Conservation (phyloP, 495 filamentous ascomycete species). For the Annulohypoxylon nitens region DNA sequence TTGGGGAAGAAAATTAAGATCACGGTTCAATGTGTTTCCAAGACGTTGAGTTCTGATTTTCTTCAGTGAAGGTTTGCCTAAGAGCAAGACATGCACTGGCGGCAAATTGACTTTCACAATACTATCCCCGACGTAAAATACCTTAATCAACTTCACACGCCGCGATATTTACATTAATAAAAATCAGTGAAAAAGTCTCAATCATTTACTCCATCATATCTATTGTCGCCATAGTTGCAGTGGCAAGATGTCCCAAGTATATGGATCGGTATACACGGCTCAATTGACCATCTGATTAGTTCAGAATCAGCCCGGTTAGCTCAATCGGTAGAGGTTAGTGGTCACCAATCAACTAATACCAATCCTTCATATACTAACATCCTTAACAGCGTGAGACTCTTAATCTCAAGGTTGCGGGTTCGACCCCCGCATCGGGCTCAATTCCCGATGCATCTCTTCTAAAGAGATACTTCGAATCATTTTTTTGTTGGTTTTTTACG, state of each 20-base stretch:
- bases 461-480: constrained; percentile 21
- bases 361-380: too few relatives aligned
- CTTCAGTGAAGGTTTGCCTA: neutral
- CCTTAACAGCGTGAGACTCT: constrained; percentile 75
- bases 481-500: neutral
- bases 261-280: neutral
- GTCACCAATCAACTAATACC: too few relatives aligned
- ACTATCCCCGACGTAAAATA: neutral
- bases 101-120: neutral
- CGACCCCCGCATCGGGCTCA: constrained; percentile 57
- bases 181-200: neutral
- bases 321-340: constrained; percentile 76
- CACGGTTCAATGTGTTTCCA: neutral
- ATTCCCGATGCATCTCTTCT: constrained; percentile 51
- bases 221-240: neutral
- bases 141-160: neutral
- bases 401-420: constrained; percentile 77
- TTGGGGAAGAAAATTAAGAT: neutral
- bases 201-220: neutral
- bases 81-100: neutral
- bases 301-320: constrained; percentile 66
- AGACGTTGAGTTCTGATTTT: neutral
- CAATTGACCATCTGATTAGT: constrained; percentile 6
- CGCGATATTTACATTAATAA: neutral
- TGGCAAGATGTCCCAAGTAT: neutral